Conservation (phyloP, 2,329 filamentous ascomycete genomes). For the Lasiodiplodia sp. region DNA sequence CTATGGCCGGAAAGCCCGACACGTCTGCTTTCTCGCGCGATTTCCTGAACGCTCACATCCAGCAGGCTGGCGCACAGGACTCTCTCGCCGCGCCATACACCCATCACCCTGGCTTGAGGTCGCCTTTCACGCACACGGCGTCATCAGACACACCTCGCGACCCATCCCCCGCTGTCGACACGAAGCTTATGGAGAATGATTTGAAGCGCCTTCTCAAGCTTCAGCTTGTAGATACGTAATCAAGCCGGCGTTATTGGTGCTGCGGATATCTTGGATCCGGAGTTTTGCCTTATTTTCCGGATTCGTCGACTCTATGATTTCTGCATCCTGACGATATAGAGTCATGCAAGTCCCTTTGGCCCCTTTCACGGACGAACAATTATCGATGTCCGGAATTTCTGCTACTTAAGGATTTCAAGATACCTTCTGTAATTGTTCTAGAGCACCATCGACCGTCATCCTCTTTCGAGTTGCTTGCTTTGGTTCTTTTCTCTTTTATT, state of each 20-base stretch:
- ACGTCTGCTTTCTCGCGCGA: constrained; percentile 38
- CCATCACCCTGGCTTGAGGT: constrained; percentile 29
- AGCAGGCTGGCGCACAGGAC: constrained; percentile 27
- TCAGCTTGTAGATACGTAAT: constrained; percentile 30
- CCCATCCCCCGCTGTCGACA: constrained; percentile 33
- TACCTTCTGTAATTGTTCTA: constrained; percentile 29
- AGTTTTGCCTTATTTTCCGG: constrained; percentile 25
- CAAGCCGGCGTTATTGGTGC: constrained; percentile 23
- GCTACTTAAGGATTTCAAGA: constrained; percentile 26
- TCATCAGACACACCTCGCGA: constrained; percentile 11
- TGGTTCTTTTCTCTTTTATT: not conserved
- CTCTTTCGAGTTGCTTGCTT: constrained; percentile 3
- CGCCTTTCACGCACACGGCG: constrained; percentile 19
- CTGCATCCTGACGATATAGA: constrained; percentile 19
- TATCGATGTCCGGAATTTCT: constrained; percentile 22
- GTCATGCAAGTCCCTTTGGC: constrained; percentile 21
- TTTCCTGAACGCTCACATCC: constrained; percentile 43
- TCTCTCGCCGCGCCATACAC: constrained; percentile 31
- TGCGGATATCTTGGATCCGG: constrained; percentile 25
- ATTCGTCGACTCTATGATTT: constrained; percentile 19
- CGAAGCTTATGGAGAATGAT: constrained; percentile 49
- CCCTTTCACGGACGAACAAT: constrained; percentile 20
- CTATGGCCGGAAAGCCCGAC: constrained; percentile 33
- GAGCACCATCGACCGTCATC: constrained; percentile 8
- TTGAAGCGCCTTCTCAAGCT: constrained; percentile 50